phyloP scores from a whole-genome alignment of 495 filamentous ascomycete species.

The Talaromyces liani region DNA sequence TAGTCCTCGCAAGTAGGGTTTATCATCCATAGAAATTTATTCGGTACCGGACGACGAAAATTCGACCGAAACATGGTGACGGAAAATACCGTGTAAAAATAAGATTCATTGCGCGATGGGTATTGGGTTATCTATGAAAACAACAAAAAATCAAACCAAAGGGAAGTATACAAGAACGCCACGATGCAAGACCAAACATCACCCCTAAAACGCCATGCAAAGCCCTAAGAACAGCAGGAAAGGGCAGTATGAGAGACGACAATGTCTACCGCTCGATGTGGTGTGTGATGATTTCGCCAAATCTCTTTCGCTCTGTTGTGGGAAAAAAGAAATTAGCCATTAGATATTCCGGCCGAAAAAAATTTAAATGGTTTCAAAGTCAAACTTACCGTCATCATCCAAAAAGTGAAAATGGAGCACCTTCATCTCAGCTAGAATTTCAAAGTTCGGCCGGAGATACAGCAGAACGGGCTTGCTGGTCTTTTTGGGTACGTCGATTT shows the following conservation, averaged over 20 bases:
- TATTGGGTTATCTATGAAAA: background rate
- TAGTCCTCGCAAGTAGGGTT: background rate
- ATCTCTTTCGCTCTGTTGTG: background rate
- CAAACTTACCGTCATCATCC: constrained; percentile 33
- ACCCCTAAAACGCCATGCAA: background rate
- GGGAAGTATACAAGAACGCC: background rate
- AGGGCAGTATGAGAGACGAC: background rate
- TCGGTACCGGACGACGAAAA: background rate
- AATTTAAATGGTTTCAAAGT: background rate
- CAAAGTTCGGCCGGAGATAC: constrained; percentile 37
- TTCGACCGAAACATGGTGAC: background rate
- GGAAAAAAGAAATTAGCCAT: background rate
- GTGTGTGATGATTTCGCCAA: constrained; percentile 2
- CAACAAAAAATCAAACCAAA: background rate
- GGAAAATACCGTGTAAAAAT: background rate
- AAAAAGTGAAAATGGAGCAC: constrained; percentile 34
- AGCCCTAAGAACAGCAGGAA: background rate
- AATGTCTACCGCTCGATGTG: background rate
- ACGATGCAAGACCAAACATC: background rate
- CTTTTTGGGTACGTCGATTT: constrained; percentile 33
- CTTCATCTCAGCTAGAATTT: constrained; percentile 35
- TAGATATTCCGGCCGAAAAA: background rate
- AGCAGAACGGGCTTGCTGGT: constrained; percentile 30
- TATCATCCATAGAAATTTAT: background rate
- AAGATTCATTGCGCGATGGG: constrained; percentile 2